These are phyloP conservation scores for Peronospora belbahrii DNA, from an alignment of 352 stramenopile species.

Conservation along the genomic window DNA sequence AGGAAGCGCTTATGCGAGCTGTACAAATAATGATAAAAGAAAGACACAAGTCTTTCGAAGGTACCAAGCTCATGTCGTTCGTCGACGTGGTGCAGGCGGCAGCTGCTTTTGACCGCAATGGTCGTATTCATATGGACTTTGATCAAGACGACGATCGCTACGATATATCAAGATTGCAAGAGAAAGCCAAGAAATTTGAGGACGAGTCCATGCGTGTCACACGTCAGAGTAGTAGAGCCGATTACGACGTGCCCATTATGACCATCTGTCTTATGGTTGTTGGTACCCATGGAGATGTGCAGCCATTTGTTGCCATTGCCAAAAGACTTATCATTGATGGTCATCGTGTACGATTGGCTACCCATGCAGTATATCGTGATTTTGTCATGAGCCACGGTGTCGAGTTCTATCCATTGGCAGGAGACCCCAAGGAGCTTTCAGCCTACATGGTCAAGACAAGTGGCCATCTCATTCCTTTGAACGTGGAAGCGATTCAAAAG, in stretches of 20 bases:
- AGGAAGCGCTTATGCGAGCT: slow-evolving; percentile 13
- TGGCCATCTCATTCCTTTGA: slow-evolving; percentile 64
- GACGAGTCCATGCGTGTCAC: slow-evolving; percentile 12
- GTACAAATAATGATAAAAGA: slow-evolving; percentile 22
- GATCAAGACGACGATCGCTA: slow-evolving; percentile 37
- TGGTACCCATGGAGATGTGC: slow-evolving; percentile 81
- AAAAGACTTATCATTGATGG: slow-evolving; percentile 75
- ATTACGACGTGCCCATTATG: slow-evolving; percentile 37
- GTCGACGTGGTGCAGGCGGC: slow-evolving; percentile 40
- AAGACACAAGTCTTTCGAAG: slow-evolving; percentile 3
- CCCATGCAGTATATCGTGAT: slow-evolving; percentile 82
- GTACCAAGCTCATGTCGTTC: slow-evolving; percentile 18
- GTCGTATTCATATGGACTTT: slow-evolving; percentile 47
- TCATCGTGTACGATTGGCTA: slow-evolving; percentile 88
- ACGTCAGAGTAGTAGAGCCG: slow-evolving; percentile 11
- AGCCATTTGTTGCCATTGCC: slow-evolving; percentile 83
- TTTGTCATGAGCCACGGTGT: slow-evolving; percentile 69
- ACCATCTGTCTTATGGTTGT: slow-evolving; percentile 88
- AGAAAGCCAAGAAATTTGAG: slow-evolving; percentile 19
- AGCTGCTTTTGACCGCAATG: slow-evolving; percentile 36
- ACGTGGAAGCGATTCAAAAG: slow-evolving; percentile 47
- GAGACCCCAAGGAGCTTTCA: slow-evolving; percentile 67
- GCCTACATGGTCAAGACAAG: slow-evolving; percentile 90
- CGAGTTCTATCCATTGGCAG: slow-evolving; percentile 74
- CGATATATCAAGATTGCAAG: slow-evolving; percentile 32